Conservation (phyloP, 768 basidiomycete species). For the Serendipita sp. region DNA sequence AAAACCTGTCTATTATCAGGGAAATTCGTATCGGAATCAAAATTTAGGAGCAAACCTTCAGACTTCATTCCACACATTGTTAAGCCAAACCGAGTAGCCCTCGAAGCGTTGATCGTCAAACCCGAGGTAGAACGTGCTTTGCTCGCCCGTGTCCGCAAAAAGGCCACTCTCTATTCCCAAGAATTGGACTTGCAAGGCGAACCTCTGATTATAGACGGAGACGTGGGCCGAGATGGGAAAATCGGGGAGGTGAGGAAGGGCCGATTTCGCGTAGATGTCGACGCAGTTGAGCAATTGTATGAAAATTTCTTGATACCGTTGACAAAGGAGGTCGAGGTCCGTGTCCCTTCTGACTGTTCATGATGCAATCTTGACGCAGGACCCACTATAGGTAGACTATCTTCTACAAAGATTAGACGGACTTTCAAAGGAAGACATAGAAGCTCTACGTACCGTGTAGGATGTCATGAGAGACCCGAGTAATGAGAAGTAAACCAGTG, state of each 20-base stretch:
- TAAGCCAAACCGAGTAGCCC: constrained; percentile 52
- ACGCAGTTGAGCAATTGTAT: constrained; percentile 84
- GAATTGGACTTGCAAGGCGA: constrained; percentile 62
- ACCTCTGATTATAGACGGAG: constrained; percentile 12
- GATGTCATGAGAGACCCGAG: too few species aligned
- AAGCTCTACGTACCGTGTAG: constrained; percentile 27
- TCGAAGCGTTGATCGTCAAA: constrained; percentile 88
- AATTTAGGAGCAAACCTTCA: constrained; percentile 73
- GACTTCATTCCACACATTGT: constrained; percentile 88
- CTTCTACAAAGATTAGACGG: constrained; percentile 81
- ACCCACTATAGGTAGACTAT: constrained; percentile 64
- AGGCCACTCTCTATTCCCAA: constrained; percentile 59
- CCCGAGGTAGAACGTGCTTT: constrained; percentile 85
- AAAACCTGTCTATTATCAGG: constrained; percentile 31
- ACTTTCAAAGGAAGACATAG: constrained; percentile 63
- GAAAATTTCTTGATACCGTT: constrained; percentile 91
- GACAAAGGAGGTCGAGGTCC: constrained; percentile 95
- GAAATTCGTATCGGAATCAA: constrained; percentile 97
- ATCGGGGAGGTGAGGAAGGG: constrained; percentile 9
- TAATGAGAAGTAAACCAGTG: too few species aligned
- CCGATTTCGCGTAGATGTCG: constrained; percentile 52
- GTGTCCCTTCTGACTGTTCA: constrained; percentile 10
- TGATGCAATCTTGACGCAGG: constrained; percentile 4
- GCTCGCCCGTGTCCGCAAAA: constrained; percentile 69
- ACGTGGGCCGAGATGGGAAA: not conserved